Conservation (phyloP, 768 basidiomycete species). For the Lyophyllum semitale region DNA sequence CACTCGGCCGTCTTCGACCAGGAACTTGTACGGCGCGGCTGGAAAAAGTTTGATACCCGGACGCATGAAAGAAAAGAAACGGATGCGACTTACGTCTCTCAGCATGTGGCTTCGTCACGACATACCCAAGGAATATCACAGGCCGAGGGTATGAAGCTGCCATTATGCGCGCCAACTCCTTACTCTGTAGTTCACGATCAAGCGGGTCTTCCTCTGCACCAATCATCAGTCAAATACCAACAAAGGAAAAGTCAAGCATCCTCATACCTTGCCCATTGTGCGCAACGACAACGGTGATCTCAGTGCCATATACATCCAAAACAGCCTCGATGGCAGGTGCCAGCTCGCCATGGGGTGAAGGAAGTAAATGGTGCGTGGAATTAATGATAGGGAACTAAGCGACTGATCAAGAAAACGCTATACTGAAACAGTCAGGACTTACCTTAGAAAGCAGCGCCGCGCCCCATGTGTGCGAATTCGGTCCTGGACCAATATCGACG, state of each 20-base stretch:
- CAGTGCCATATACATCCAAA: constrained; percentile 75
- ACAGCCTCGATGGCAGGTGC: constrained; percentile 90
- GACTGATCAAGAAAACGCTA: not conserved
- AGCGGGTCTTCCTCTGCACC: constrained; percentile 78
- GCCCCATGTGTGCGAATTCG: constrained; percentile 90
- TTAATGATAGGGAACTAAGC: constrained; percentile 83
- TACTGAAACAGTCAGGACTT: not conserved
- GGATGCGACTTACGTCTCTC: constrained; percentile 50
- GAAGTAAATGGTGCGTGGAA: constrained; percentile 83
- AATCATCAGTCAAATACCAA: not conserved
- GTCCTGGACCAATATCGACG: constrained; percentile 87
- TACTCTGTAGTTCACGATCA: constrained; percentile 87
- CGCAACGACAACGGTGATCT: constrained; percentile 80
- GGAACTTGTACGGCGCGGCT: constrained; percentile 78
- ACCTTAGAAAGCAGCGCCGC: constrained; percentile 81
- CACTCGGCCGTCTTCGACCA: constrained; percentile 76
- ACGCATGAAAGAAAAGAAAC: not conserved
- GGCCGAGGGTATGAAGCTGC: constrained; percentile 67
- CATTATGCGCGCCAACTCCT: constrained; percentile 81
- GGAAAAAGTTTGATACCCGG: constrained; percentile 2
- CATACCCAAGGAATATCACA: constrained; percentile 80
- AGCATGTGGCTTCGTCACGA: constrained; percentile 71
- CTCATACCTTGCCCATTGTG: constrained; percentile 86
- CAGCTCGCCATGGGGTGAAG: constrained; percentile 84
- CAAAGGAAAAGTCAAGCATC: not conserved